Conservation (phyloP, 176 grass and related monocot genomes). For the Sorghum bicolor region DNA sequence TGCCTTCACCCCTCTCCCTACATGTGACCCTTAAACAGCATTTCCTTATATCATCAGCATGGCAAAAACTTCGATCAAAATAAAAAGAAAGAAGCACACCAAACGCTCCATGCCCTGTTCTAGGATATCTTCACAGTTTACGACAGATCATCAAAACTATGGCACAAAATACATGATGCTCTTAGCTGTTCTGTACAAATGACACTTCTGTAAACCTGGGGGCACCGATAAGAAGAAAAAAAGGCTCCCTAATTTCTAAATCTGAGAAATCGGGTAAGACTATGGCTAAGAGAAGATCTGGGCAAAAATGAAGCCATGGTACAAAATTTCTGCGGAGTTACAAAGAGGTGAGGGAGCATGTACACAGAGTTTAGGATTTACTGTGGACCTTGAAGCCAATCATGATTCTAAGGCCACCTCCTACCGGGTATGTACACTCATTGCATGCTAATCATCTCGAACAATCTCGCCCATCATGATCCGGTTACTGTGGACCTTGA, state of each 20-base stretch:
- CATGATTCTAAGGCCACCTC: not conserved
- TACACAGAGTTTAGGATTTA: slow-evolving; percentile 32
- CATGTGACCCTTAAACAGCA: not conserved
- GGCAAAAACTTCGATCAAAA: not conserved
- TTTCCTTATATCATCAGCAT: not conserved
- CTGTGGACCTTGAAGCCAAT: not conserved
- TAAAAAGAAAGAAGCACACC: not conserved
- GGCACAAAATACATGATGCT: slow-evolving; percentile 4
- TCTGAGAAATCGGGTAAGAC: slow-evolving; percentile 32
- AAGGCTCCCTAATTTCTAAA: slow-evolving; percentile 43
- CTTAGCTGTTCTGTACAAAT: slow-evolving; percentile 62
- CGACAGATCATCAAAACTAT: not conserved
- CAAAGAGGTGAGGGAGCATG: slow-evolving; percentile 32
- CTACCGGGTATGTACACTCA: not conserved
- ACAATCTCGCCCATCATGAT: slow-evolving; percentile 99
- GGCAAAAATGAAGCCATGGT: slow-evolving; percentile 16
- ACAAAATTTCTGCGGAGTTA: slow-evolving; percentile 38
- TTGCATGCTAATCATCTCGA: slow-evolving; percentile 58
- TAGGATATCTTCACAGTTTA: not conserved
- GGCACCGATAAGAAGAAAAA: slow-evolving; percentile 18
- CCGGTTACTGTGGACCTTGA: slow-evolving; percentile 98
- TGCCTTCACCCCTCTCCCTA: no score
- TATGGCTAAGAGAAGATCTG: slow-evolving; percentile 39
- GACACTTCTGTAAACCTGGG: slow-evolving; percentile 44
- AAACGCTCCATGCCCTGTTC: not conserved